Percentiles rank a stretch among this genome's conserved stretches.
Conservation (phyloP, 1,284 basidiomycete species). For the Ustilago xerochloae region DNA sequence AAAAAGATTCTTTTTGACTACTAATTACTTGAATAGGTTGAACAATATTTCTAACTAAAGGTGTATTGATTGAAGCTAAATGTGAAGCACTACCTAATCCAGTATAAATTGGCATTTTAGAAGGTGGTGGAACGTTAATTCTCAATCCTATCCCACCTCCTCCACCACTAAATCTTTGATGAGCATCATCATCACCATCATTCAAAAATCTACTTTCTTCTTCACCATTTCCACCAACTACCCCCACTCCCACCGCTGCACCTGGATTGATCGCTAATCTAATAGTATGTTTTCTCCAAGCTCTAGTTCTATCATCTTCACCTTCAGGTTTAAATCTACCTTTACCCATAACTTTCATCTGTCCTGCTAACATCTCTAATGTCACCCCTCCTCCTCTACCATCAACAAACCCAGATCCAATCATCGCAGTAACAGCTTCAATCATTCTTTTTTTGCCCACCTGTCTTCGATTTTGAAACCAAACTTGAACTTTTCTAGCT, state of each 20-base stretch:
- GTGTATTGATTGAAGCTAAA: constrained; percentile 16
- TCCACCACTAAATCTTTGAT: too few relatives aligned
- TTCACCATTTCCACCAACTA: background rate
- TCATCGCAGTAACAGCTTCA: constrained; percentile 34
- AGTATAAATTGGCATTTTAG: constrained; percentile 14
- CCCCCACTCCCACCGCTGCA: constrained; percentile 10
- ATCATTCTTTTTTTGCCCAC: constrained; percentile 47
- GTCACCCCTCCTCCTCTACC: too few relatives aligned
- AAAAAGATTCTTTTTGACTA: constrained; percentile 32
- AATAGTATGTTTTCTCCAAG: constrained; percentile 34
- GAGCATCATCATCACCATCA: too few relatives aligned
- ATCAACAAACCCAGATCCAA: too few relatives aligned
- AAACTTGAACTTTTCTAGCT: constrained; percentile 57
- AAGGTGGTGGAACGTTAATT: constrained; percentile 9
- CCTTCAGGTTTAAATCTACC: background rate
- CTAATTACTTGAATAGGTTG: too few relatives aligned
- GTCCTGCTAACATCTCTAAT: constrained; percentile 9
- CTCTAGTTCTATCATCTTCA: constrained; percentile 36
- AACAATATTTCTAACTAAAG: too few relatives aligned
- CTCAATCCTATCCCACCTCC: constrained; percentile 3
- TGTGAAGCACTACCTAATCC: constrained; percentile 18
- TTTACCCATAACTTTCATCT: constrained; percentile 10
- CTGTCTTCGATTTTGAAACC: constrained; percentile 47
- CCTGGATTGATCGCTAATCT: constrained; percentile 28
- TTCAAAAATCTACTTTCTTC: background rate